Evolutionary conservation across 495 filamentous ascomycete genomes (phyloP), one percentile per base, ranked within the genome.

Genomic region (Penicillium riverlandense): DNA sequence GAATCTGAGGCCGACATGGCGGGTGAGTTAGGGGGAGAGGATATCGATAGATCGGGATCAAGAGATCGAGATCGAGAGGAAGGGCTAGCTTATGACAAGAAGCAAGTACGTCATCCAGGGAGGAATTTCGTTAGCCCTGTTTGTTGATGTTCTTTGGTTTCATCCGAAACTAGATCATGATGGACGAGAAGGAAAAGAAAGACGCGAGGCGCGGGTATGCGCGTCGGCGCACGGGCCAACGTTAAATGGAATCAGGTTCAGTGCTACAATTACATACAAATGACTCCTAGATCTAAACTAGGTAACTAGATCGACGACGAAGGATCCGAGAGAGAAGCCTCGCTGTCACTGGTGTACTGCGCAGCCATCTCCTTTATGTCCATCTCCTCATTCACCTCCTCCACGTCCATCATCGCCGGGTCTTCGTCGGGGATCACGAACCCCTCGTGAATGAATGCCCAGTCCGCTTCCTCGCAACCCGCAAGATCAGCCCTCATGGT

Each of bases 1-100:
- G 66, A 67, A 13, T 62, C 65, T 15, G 59, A 55, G 4, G 57
- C 54, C 12, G 67, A 70, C 57, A 66, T 65, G 8, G 12, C 42
- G 37, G 12, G 22, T 47, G 31, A 5, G 31, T 9, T 40, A 30
- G 30, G 11, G 27, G 11, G 13, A n/a, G 29, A 3, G 34, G 38
- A 11, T 32, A 14, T 15, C 37, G 43, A 32, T 41, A 33, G 33
- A 22, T 16, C n/a, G 15, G 29, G 35, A 47, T 53, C 40, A 40
- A 9, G n/a, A n/a, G n/a, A n/a, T n/a, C n/a, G n/a, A n/a, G 44
- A 44, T 50, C 44, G 37, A 28, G 10, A 34, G 15, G 12, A 34
- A 28, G 22, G 22, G 22, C 22, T 22, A 22, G 0, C 22, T 22
- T 22, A 22, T 22, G 22, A 4, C 22, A 22, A 6, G 15, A 16